These are phyloP conservation scores for Carex kokanica DNA, from an alignment of 176 grass and related monocot species.

Conservation along the genomic window DNA sequence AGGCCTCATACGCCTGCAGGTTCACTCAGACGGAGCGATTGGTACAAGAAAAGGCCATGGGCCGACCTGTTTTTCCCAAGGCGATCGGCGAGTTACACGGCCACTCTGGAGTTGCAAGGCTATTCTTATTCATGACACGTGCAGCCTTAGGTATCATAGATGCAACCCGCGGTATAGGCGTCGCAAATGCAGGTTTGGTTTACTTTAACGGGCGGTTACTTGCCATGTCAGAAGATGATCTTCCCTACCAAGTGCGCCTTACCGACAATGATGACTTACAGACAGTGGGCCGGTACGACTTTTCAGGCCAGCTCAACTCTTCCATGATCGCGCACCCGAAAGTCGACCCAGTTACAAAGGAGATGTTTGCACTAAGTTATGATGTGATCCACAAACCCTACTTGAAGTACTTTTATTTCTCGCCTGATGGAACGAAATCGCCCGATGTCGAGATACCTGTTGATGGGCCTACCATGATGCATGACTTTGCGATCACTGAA, in stretches of 20 bases:
- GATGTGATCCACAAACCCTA: slow-evolving; percentile 64
- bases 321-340: slow-evolving; percentile 96
- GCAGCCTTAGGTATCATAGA: slow-evolving; percentile 56
- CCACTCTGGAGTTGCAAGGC: slow-evolving; percentile 69
- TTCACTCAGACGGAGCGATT: slow-evolving; percentile 81
- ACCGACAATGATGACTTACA: slow-evolving; percentile 58
- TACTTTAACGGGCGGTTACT: slow-evolving; percentile 76
- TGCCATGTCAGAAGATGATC: slow-evolving; percentile 99
- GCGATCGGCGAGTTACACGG: slow-evolving; percentile 95
- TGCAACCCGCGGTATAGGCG: slow-evolving; percentile 53
- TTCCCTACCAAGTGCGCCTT: slow-evolving; percentile 86
- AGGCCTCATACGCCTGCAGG: slow-evolving; percentile 65
- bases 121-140: slow-evolving; percentile 52
- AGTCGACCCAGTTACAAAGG: slow-evolving; percentile 66
- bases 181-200: slow-evolving; percentile 86
- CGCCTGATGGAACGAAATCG: slow-evolving; percentile 56
- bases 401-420: slow-evolving; percentile 87
- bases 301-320: slow-evolving; percentile 51
- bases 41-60: slow-evolving; percentile 50
- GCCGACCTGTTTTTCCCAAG: slow-evolving; percentile 61
- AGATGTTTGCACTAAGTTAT: slow-evolving; percentile 90
- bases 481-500: slow-evolving; percentile 86
- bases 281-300: slow-evolving; percentile 67
- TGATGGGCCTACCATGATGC: slow-evolving; percentile 75
- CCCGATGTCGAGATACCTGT: slow-evolving; percentile 66